These are phyloP conservation scores for Hypoxylon subgilvum DNA, from an alignment of 495 filamentous ascomycete species.

Conservation along the genomic window DNA sequence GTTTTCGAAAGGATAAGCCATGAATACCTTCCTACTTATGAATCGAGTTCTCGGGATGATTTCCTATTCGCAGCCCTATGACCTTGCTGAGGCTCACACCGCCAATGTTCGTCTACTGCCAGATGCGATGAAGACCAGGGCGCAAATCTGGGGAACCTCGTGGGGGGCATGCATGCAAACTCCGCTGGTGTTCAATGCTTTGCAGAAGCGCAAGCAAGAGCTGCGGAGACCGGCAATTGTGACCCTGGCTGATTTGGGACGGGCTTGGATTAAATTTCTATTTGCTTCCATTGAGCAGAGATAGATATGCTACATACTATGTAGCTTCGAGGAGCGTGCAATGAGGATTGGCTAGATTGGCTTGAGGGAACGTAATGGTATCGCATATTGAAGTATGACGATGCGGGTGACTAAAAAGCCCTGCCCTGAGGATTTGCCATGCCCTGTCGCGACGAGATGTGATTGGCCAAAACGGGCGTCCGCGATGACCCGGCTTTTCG, in stretches of 20 bases:
- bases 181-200: slow-evolving; percentile 13
- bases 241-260: too few relatives aligned
- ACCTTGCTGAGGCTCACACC: slow-evolving; percentile 14
- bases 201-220: slow-evolving; percentile 14
- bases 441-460: slow-evolving; percentile 11
- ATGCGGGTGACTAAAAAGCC: neutral
- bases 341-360: too few relatives aligned
- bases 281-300: too few relatives aligned
- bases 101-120: slow-evolving; percentile 1
- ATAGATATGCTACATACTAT: too few relatives aligned
- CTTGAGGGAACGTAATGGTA: too few relatives aligned
- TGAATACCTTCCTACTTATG: too few relatives aligned
- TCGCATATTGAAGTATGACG: neutral
- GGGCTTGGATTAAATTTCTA: too few relatives aligned
- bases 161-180: slow-evolving; percentile 22
- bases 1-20: neutral
- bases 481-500: slow-evolving; percentile 20
- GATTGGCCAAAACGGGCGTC: slow-evolving; percentile 19
- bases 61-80: slow-evolving; percentile 37
- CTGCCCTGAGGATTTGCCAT: slow-evolving; percentile 23
- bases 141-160: slow-evolving; percentile 10
- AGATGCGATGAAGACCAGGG: slow-evolving; percentile 2
- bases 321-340: too few relatives aligned
- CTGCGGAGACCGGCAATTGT: too few relatives aligned
- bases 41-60: slow-evolving; percentile 5